phyloP scores from a whole-genome alignment of 2,329 filamentous ascomycete species.

The Didymella glomerata region DNA sequence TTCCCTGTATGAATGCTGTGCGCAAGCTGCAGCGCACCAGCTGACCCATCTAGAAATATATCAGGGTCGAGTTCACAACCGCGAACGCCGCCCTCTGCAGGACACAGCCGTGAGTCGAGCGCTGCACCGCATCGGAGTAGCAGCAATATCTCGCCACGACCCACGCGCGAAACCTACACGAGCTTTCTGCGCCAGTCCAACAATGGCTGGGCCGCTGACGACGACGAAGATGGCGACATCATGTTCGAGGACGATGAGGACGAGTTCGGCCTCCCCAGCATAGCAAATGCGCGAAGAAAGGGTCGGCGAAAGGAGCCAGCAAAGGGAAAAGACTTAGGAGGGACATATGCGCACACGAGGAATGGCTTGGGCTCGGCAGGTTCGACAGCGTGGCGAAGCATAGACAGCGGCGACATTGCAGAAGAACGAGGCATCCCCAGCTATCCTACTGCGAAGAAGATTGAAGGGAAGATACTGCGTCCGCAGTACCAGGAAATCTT shows the following conservation, averaged over 20 bases:
- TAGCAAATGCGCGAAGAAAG: conserved; percentile 88
- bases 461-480: conserved; percentile 91
- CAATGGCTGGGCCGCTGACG: conserved; percentile 80
- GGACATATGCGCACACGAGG: conserved; percentile 28
- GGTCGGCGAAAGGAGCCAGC: conserved; percentile 57
- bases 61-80: conserved; percentile 71
- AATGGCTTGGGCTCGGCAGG: conserved; percentile 28
- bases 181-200: conserved; percentile 83
- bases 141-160: conserved; percentile 65
- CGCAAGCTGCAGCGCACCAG: not conserved
- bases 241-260: conserved; percentile 89
- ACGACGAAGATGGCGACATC: conserved; percentile 72
- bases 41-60: conserved; percentile 61
- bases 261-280: conserved; percentile 92
- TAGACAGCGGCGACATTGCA: conserved; percentile 90
- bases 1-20: conserved; percentile 65
- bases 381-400: conserved; percentile 63
- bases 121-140: conserved; percentile 64
- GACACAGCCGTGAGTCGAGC: conserved; percentile 66
- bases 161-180: conserved; percentile 76
- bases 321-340: conserved; percentile 57
- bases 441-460: conserved; percentile 88
- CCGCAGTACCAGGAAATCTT: conserved; percentile 98
- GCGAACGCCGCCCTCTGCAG: conserved; percentile 73
- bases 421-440: conserved; percentile 83